phyloP scores from a whole-genome alignment of 352 stramenopile species.

The Phytopythium ostracodes region DNA sequence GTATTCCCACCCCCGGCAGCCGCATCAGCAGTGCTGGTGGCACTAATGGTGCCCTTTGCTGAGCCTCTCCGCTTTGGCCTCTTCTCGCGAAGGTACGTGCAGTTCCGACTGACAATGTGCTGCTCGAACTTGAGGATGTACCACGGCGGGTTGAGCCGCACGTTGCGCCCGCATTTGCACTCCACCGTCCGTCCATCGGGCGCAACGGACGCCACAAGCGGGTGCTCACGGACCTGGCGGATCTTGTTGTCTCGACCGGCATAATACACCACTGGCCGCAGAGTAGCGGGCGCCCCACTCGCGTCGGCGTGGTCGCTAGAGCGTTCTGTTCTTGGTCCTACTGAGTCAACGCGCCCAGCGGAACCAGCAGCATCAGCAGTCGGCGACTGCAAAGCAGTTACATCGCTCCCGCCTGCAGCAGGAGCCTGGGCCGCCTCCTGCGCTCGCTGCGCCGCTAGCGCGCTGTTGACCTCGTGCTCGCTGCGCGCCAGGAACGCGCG shows the following conservation, averaged over 20 bases:
- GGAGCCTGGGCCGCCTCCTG: neutral
- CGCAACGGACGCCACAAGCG: conserved; percentile 40
- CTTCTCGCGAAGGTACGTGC: conserved; percentile 53
- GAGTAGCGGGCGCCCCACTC: conserved; percentile 6
- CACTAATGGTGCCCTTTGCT: neutral
- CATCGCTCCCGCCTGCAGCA: neutral
- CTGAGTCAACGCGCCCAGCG: neutral
- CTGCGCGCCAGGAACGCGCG: conserved; percentile 40
- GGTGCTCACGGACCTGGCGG: conserved; percentile 47
- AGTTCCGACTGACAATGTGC: conserved; percentile 80
- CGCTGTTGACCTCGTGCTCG: conserved; percentile 14
- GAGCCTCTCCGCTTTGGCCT: neutral
- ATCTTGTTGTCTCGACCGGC: conserved; percentile 64
- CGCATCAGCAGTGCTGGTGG: neutral
- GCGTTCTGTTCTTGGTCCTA: neutral
- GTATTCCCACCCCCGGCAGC: neutral
- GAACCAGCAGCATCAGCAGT: neutral
- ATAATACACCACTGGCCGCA: conserved; percentile 32
- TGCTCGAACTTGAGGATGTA: conserved; percentile 87
- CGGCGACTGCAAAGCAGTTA: neutral
- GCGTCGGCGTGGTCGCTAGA: neutral
- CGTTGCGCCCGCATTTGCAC: conserved; percentile 68
- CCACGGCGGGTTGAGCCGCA: conserved; percentile 77
- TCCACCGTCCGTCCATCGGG: conserved; percentile 47
- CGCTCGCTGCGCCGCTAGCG: conserved; percentile 1